Base-by-base conservation (phyloP, 805 yeast genomes). In the Schizosaccharomyces osmophilus region DNA sequence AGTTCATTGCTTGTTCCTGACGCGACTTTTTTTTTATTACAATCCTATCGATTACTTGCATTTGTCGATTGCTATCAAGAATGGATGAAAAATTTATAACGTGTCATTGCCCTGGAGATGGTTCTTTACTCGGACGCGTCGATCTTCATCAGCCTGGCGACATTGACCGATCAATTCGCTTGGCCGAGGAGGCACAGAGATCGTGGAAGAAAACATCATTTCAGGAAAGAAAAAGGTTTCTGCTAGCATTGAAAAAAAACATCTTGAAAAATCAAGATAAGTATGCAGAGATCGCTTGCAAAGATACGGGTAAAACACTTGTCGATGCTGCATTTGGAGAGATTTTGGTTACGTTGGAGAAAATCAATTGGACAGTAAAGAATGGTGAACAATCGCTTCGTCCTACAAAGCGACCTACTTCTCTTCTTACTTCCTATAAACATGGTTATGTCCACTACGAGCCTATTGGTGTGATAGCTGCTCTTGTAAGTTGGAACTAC, bases 401-500 rank as follows among this genome's bases (percentile, higher is more conserved):
- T 55, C 80, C 86, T 1, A 83, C 93, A 15, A 76, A 75, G 59
- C 80, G 97, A 65, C 90, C 97, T 24, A 78, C 93, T 1, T 87
- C 85, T 68, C 73, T 86, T 65, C 78, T 93, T 63, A 82, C 93
- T 84, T 55, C 64, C 36, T 87, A 90, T 76, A 93, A 93, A 70
- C 84, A 84, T 62, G 97, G 96, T 3, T 93, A 90, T 72, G 90
- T 93, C 19, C 77, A 94, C 64, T 93, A 93, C 71, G 95, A 89
- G 71, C 97, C 98, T 0, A 72, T 90, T 62, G 93, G 93, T 5
- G 87, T 85, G 13, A 90, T 90, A 31, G 79, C 94, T 6, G 95
- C 97, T 0, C 75, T 93, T 63, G 87, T 93, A 0, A 86, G 95
- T 3, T 93, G 99, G 99, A 93, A 93, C 69, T 93, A 93, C 70